phyloP scores from a whole-genome alignment of 2,329 filamentous ascomycete species.

The Cucurbitaria berberidis region DNA sequence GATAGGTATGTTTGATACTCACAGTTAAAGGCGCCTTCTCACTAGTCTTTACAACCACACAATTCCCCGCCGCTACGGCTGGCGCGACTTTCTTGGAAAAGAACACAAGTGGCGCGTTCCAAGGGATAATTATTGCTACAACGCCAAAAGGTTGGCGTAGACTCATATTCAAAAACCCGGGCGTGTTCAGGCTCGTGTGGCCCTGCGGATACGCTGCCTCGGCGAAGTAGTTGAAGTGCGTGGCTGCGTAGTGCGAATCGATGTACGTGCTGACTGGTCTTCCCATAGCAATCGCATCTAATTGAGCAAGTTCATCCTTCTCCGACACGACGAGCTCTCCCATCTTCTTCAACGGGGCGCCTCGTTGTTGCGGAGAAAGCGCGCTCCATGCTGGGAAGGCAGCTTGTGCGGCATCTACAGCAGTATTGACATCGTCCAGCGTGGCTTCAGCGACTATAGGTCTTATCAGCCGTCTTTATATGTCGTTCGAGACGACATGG shows the following conservation, averaged over 20 bases:
- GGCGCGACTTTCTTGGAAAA: slow-evolving; percentile 35
- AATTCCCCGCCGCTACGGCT: slow-evolving; percentile 34
- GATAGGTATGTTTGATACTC: too few species aligned
- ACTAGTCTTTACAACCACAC: slow-evolving; percentile 37
- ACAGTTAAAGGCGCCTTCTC: slow-evolving; percentile 67
- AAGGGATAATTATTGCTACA: slow-evolving; percentile 79
- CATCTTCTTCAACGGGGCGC: slow-evolving; percentile 53
- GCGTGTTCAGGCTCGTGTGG: slow-evolving; percentile 70
- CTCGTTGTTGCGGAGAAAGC: slow-evolving; percentile 46
- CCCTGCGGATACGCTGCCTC: slow-evolving; percentile 76
- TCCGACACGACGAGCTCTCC: slow-evolving; percentile 39
- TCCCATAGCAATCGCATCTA: slow-evolving; percentile 82
- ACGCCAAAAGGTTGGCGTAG: slow-evolving; percentile 81
- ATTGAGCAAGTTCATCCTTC: slow-evolving; percentile 78
- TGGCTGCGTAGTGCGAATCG: slow-evolving; percentile 77
- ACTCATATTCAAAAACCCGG: slow-evolving; percentile 62
- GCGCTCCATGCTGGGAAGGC: slow-evolving; percentile 43
- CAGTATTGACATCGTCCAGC: slow-evolving; percentile 31
- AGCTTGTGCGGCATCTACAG: slow-evolving; percentile 32
- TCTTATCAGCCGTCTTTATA: slow-evolving; percentile 1
- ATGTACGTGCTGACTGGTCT: slow-evolving; percentile 81
- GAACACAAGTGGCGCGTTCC: slow-evolving; percentile 33
- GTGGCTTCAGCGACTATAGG: slow-evolving; percentile 28
- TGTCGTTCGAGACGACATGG: neutral
- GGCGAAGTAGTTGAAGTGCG: slow-evolving; percentile 82